Conservation (phyloP, 345 rosid genomes). For the Moricandia moricandioides region DNA sequence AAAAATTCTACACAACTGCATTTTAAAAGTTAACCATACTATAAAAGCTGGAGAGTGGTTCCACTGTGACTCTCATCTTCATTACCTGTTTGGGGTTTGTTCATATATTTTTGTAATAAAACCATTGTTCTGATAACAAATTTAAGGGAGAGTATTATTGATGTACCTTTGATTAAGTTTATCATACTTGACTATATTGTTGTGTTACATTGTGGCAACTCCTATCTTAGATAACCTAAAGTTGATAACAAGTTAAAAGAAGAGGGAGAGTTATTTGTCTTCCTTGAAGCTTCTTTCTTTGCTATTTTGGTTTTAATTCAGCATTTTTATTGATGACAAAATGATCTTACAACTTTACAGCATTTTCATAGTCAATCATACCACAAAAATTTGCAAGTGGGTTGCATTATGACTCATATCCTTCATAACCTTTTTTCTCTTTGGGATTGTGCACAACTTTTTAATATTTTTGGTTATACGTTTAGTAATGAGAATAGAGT, state of each 20-base stretch:
- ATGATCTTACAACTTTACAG: not conserved
- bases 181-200: no score
- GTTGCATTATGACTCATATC: not conserved
- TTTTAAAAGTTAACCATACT: no score
- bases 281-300: not conserved
- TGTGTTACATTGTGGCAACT: no score
- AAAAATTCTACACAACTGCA: no score
- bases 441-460: not conserved
- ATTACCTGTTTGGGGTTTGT: no score
- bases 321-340: not conserved
- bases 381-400: not conserved
- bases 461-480: not conserved
- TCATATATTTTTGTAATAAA: no score
- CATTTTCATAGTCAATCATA: constrained; percentile 1
- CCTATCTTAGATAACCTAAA: not conserved
- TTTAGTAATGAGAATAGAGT: not conserved
- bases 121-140: no score
- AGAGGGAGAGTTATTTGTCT: not conserved
- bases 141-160: no score
- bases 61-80: no score
- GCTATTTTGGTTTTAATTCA: not conserved
- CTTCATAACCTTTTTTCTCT: not conserved
- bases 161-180: no score
- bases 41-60: no score
- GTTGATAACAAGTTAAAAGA: not conserved